phyloP scores from a whole-genome alignment of 139 green algal species.

The Micromonas commoda region DNA sequence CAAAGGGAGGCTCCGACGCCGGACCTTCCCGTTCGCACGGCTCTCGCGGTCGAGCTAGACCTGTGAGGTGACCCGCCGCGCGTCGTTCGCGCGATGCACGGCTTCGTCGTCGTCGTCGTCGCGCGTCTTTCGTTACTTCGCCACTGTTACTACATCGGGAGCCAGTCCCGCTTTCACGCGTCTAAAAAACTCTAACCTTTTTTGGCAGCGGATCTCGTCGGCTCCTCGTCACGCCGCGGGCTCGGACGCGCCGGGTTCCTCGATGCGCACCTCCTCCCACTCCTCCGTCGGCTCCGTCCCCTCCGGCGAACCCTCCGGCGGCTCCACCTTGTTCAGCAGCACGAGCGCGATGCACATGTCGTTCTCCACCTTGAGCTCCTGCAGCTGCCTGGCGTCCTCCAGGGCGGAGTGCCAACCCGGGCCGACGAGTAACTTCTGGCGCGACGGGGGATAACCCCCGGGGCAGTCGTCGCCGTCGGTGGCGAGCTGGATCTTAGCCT shows the following conservation, averaged over 20 bases:
- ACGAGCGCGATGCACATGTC: not conserved
- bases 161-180: too few species aligned
- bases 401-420: not conserved
- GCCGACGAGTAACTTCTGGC: not conserved
- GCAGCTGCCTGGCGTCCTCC: not conserved
- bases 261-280: not conserved
- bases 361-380: not conserved
- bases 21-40: too few species aligned
- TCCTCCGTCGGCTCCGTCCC: not conserved
- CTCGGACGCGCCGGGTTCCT: not conserved
- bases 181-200: too few species aligned
- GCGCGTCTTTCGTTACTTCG: too few species aligned
- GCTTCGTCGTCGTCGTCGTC: too few species aligned
- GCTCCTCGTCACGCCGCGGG: not conserved
- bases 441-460: too few species aligned
- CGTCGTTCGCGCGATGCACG: too few species aligned
- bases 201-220: too few species aligned
- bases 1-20: not conserved
- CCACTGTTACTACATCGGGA: too few species aligned
- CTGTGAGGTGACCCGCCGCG: too few species aligned
- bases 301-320: not conserved
- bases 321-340: not conserved
- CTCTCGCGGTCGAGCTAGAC: too few species aligned
- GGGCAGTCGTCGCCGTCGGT: not conserved
- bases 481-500: conserved; percentile 63